Percentiles rank a stretch among this genome's conserved stretches.
phyloP scores from a whole-genome alignment of 2,329 filamentous ascomycete genomes.

The Trichoderma atroviride region DNA sequence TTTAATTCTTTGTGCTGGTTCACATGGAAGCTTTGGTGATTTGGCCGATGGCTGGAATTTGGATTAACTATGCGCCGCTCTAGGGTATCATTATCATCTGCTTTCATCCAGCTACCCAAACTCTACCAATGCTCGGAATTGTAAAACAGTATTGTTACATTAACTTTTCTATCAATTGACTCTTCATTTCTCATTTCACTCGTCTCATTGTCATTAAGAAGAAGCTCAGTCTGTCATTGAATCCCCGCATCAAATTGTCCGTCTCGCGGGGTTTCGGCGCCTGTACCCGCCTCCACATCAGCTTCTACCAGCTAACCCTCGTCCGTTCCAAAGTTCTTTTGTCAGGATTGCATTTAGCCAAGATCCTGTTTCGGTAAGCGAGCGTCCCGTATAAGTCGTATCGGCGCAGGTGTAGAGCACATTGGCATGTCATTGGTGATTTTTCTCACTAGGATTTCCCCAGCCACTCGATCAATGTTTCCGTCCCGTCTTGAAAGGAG shows the following conservation, averaged over 20 bases:
- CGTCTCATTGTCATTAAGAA: background rate
- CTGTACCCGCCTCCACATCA: conserved; percentile 8
- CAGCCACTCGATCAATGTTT: background rate
- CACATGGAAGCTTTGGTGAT: background rate
- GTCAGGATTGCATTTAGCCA: conserved; percentile 10
- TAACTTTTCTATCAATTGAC: background rate
- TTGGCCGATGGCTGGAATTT: background rate
- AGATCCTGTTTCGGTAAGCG: conserved; percentile 10
- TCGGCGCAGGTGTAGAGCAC: background rate
- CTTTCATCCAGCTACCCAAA: background rate
- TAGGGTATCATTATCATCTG: conserved; percentile 1
- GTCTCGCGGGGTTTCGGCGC: background rate
- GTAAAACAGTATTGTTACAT: background rate
- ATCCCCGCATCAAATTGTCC: background rate
- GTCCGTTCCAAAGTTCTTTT: background rate
- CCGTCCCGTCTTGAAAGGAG: background rate
- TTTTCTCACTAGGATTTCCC: background rate
- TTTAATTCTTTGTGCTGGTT: background rate
- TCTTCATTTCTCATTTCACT: background rate
- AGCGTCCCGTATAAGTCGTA: background rate
- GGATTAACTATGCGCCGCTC: background rate
- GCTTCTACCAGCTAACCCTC: background rate
- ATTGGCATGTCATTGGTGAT: background rate
- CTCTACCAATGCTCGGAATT: background rate
- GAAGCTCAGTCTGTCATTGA: background rate